Evolutionary conservation across 441 rosid species (phyloP).

Genomic region (Geranium incanum): DNA sequence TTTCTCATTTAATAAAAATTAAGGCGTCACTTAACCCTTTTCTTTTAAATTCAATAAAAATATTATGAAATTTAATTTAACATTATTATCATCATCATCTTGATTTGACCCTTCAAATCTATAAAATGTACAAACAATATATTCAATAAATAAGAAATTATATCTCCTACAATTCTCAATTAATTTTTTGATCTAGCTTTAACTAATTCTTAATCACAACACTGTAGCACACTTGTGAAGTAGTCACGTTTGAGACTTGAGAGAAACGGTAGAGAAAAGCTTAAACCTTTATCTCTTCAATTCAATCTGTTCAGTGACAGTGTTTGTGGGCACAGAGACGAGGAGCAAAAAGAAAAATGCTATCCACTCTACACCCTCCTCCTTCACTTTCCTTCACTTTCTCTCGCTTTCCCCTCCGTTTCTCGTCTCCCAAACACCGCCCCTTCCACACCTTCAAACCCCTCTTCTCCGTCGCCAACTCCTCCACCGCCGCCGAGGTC

Average conservation of each 20-base stretch:
- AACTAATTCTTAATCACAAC: not conserved
- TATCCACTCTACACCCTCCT: conserved; percentile 49
- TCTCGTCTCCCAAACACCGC: conserved; percentile 20
- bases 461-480: conserved; percentile 27
- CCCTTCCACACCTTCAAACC: conserved; percentile 17
- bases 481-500: conserved; percentile 24
- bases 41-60: too few species aligned
- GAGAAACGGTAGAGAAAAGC: not conserved
- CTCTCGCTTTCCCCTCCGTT: conserved; percentile 36
- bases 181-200: too few species aligned
- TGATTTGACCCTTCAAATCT: too few species aligned
- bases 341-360: conserved; percentile 25
- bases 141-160: too few species aligned
- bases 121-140: too few species aligned
- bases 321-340: not conserved
- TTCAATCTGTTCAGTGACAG: not conserved
- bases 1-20: too few species aligned
- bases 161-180: too few species aligned
- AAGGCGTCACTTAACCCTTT: too few species aligned
- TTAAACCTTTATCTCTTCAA: not conserved
- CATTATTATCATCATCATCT: too few species aligned
- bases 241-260: not conserved
- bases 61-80: too few species aligned
- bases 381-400: conserved; percentile 35
- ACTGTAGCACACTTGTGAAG: not conserved